These are phyloP conservation scores for Neurospora tetraspora DNA, from an alignment of 495 filamentous ascomycete species.

Conservation along the genomic window DNA sequence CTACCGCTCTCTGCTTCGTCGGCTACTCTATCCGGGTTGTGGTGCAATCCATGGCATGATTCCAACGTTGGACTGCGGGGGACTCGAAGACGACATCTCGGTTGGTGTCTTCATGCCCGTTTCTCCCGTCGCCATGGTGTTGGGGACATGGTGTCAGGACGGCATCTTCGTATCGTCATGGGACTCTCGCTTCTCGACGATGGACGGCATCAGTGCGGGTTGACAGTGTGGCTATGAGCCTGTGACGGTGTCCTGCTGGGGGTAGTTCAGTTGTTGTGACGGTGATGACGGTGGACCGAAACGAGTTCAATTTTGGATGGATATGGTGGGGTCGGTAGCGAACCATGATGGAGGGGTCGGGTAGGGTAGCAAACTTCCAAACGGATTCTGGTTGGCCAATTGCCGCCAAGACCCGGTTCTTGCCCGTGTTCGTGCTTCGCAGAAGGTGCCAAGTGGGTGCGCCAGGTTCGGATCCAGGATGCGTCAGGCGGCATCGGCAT, in stretches of 20 bases:
- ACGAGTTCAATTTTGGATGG: neutral
- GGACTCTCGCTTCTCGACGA: neutral
- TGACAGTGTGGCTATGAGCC: neutral
- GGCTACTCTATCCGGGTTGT: neutral
- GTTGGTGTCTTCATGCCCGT: neutral
- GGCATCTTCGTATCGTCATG: neutral
- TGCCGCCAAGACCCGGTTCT: neutral
- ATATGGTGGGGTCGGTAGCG: too few species aligned
- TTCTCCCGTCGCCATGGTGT: constrained; percentile 1
- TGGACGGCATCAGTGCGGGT: neutral
- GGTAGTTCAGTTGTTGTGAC: neutral
- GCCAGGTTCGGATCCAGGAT: neutral
- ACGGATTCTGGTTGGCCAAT: neutral
- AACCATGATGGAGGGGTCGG: neutral
- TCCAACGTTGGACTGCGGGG: neutral
- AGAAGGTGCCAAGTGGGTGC: constrained; percentile 10
- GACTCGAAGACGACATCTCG: neutral
- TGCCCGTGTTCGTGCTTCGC: constrained; percentile 2
- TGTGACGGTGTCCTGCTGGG: neutral
- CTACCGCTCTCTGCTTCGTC: neutral
- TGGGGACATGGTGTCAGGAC: neutral
- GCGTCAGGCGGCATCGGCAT: constrained; percentile 29
- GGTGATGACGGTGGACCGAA: neutral
- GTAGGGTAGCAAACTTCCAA: neutral
- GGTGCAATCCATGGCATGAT: neutral